Conservation (phyloP, 2,329 filamentous ascomycete species). For the Sclerotinia nivalis region DNA sequence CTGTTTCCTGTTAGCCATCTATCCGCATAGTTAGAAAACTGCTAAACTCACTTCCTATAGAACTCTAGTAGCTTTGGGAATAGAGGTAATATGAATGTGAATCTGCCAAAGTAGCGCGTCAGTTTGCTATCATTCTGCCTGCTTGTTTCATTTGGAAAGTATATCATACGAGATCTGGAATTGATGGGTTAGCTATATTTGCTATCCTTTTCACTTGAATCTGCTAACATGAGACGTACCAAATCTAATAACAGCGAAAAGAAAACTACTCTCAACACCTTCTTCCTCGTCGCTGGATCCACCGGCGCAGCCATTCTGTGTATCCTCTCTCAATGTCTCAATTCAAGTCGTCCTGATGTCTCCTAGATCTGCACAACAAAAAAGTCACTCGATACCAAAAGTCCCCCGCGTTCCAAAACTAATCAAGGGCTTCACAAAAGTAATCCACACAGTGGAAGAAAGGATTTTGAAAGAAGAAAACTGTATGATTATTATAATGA, state of each 20-base stretch:
- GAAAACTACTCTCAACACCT: conserved; percentile 83
- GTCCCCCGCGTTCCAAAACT: neutral
- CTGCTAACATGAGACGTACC: conserved; percentile 53
- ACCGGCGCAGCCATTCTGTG: conserved; percentile 43
- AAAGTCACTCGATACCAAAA: neutral
- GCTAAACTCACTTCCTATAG: conserved; percentile 73
- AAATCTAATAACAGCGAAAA: conserved; percentile 86
- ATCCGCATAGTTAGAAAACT: conserved; percentile 79
- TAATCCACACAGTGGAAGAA: neutral
- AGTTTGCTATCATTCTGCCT: neutral
- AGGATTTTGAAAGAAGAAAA: neutral
- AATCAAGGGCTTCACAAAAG: neutral
- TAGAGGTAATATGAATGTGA: conserved; percentile 95
- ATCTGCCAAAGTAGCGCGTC: conserved; percentile 44
- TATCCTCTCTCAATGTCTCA: neutral
- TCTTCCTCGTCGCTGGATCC: conserved; percentile 65
- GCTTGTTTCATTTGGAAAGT: neutral
- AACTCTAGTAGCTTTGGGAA: conserved; percentile 95
- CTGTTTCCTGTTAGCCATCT: conserved; percentile 52
- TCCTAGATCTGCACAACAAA: neutral
- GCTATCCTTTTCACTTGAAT: neutral
- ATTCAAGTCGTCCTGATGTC: neutral
- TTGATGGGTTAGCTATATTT: conserved; percentile 15
- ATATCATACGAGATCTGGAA: conserved; percentile 25
- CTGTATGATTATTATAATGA: neutral